A percentile compares a stretch with the other conserved stretches of the same genome.
These are phyloP conservation scores for Colletotrichum higginsianum DNA, from an alignment of 2,329 filamentous ascomycete genomes.

Conservation along the genomic window DNA sequence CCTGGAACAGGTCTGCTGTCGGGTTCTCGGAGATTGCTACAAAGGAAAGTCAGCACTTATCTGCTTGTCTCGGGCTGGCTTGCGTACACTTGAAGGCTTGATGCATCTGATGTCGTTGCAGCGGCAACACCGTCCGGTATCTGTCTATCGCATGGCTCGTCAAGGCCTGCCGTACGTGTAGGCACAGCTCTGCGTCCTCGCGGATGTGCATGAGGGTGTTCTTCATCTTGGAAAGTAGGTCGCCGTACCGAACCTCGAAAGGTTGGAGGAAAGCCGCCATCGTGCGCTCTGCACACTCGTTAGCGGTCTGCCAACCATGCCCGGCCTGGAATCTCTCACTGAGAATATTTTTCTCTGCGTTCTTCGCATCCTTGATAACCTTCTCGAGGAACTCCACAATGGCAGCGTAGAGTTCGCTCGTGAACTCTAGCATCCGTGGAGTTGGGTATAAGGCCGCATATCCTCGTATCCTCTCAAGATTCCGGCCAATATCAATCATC, in stretches of 20 bases:
- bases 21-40: slow-evolving; percentile 32
- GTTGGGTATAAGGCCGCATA: slow-evolving; percentile 46
- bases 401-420: slow-evolving; percentile 46
- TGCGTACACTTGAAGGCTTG: slow-evolving; percentile 26
- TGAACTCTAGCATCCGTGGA: slow-evolving; percentile 47
- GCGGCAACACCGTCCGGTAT: slow-evolving; percentile 37
- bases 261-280: slow-evolving; percentile 36
- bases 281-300: slow-evolving; percentile 9
- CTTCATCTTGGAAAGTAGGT: slow-evolving; percentile 41
- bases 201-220: slow-evolving; percentile 39
- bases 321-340: not conserved
- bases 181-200: slow-evolving; percentile 42
- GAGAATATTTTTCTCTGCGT: slow-evolving; percentile 41
- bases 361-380: slow-evolving; percentile 44
- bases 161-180: slow-evolving; percentile 40
- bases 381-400: slow-evolving; percentile 47
- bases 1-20: slow-evolving; percentile 34
- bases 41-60: not conserved
- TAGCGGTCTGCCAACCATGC: too few relatives aligned
- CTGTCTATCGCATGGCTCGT: slow-evolving; percentile 41
- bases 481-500: slow-evolving; percentile 47
- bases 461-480: slow-evolving; percentile 45
- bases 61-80: not conserved
- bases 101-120: slow-evolving; percentile 39
- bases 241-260: slow-evolving; percentile 43